phyloP scores from a whole-genome alignment of 306 rosid genomes.

The Rubus parviflorus region DNA sequence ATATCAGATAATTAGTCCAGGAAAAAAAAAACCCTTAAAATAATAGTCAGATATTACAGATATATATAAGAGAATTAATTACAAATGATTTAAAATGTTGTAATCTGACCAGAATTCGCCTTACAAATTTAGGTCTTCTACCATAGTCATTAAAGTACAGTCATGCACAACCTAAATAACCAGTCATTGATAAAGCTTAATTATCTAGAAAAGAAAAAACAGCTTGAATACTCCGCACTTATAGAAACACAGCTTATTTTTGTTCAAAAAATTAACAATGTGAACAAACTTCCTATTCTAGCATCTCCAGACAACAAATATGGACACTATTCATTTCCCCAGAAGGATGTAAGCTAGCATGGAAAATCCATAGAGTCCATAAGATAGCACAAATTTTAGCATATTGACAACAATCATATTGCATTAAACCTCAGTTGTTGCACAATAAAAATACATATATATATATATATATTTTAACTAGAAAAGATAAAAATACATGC shows the following conservation, averaged over 20 bases:
- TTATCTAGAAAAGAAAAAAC: not conserved
- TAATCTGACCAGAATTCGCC: not conserved
- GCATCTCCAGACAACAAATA: not conserved
- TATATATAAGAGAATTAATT: slow-evolving; percentile 17
- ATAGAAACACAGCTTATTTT: not conserved
- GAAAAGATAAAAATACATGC: slow-evolving; percentile 12
- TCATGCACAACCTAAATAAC: not conserved
- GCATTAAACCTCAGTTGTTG: slow-evolving; percentile 6
- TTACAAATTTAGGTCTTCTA: not conserved
- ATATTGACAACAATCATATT: slow-evolving; percentile 11
- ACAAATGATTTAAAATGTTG: not conserved
- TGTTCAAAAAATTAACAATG: not conserved
- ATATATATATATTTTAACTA: not conserved
- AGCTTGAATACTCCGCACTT: not conserved
- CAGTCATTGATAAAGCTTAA: not conserved
- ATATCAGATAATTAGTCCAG: slow-evolving; percentile 21
- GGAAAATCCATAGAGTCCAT: not conserved
- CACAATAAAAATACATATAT: not conserved
- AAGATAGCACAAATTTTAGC: slow-evolving; percentile 7
- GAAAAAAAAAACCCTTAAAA: slow-evolving; percentile 8
- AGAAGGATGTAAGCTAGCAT: not conserved
- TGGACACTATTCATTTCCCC: not conserved
- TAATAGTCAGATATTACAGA: slow-evolving; percentile 5
- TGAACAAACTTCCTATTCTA: not conserved
- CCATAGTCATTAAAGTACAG: not conserved